Conservation (phyloP, 176 grass and related monocot genomes). For the Carex kokanica region DNA sequence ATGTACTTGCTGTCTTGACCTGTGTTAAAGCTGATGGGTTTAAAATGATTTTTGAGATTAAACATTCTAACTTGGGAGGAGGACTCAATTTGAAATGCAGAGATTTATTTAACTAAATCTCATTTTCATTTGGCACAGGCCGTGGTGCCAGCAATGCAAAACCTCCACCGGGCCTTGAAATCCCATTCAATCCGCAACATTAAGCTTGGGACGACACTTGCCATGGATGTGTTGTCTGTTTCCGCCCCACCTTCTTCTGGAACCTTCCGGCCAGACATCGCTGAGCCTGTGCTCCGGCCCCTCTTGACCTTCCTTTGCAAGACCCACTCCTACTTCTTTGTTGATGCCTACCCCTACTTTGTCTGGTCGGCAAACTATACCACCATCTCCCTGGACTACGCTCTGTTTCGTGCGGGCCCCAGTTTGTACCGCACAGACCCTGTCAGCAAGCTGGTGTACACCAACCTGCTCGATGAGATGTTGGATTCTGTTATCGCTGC, state of each 20-base stretch:
- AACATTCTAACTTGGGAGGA: background rate
- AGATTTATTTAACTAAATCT: background rate
- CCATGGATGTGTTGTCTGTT: conserved; percentile 61
- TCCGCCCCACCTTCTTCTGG: conserved; percentile 67
- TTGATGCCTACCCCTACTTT: conserved; percentile 85
- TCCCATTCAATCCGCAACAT: conserved; percentile 40
- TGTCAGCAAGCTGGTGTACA: conserved; percentile 43
- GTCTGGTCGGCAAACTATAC: conserved; percentile 43
- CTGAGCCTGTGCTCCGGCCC: conserved; percentile 54
- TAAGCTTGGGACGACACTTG: conserved; percentile 80
- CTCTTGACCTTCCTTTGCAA: conserved; percentile 54
- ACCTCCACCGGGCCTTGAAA: conserved; percentile 54
- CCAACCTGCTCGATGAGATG: conserved; percentile 90
- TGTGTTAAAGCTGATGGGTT: background rate
- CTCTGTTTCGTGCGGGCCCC: conserved; percentile 38
- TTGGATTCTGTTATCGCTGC: conserved; percentile 59
- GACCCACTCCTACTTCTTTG: conserved; percentile 82
- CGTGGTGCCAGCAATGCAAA: conserved; percentile 74
- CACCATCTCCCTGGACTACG: conserved; percentile 53
- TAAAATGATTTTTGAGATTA: background rate
- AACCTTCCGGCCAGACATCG: conserved; percentile 62
- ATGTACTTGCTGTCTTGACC: background rate
- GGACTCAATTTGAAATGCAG: background rate
- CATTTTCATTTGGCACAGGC: background rate
- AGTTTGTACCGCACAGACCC: conserved; percentile 48